A percentile compares a stretch with the other conserved stretches of the same genome.
These are phyloP conservation scores for Bipolaris sorokiniana DNA, from an alignment of 2,329 filamentous ascomycete genomes.

Conservation along the genomic window DNA sequence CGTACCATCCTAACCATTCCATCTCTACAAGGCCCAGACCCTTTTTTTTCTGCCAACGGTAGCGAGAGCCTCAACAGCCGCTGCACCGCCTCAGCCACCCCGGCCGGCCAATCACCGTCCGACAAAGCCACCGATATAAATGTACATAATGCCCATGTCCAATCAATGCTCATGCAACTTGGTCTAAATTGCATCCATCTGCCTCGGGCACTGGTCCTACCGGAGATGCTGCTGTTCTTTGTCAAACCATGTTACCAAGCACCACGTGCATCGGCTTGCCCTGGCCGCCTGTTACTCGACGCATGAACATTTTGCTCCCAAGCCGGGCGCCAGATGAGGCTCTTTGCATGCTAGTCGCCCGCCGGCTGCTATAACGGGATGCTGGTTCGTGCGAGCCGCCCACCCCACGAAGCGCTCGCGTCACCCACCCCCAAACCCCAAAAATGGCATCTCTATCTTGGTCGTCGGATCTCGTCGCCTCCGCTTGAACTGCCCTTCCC, in stretches of 20 bases:
- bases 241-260: too few relatives aligned
- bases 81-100: conserved; percentile 38
- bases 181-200: too few relatives aligned
- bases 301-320: not conserved
- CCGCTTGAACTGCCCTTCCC: conserved; percentile 15
- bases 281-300: too few relatives aligned
- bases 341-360: conserved; percentile 30
- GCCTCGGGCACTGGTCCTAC: too few relatives aligned
- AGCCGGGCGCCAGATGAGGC: conserved; percentile 38
- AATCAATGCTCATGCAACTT: too few relatives aligned
- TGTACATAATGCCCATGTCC: too few relatives aligned
- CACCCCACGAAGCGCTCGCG: conserved; percentile 38
- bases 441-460: conserved; percentile 19
- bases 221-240: too few relatives aligned
- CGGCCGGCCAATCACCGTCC: conserved; percentile 18
- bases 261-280: too few relatives aligned
- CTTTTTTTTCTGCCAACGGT: not conserved
- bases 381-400: conserved; percentile 16
- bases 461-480: conserved; percentile 14
- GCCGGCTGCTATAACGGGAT: conserved; percentile 35
- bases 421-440: conserved; percentile 20
- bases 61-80: conserved; percentile 28
- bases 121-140: conserved; percentile 2
- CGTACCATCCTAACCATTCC: too few relatives aligned
- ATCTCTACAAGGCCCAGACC: too few relatives aligned